These are phyloP conservation scores for Thielaviopsis euricoi DNA, from an alignment of 2,329 filamentous ascomycete species.

Conservation along the genomic window DNA sequence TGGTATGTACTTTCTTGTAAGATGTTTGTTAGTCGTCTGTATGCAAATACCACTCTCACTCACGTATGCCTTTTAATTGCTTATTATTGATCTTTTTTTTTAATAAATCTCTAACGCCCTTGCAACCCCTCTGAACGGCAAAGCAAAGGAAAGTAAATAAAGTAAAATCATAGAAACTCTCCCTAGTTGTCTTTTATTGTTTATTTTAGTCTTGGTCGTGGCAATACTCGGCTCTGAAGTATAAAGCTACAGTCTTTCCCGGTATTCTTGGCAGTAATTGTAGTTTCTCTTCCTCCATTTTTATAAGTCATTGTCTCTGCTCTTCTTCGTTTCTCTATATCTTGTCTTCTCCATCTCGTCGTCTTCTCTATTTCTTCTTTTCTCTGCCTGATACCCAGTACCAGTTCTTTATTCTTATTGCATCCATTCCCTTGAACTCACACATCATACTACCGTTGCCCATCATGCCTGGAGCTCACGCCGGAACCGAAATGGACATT, in stretches of 20 bases:
- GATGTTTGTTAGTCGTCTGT: background rate
- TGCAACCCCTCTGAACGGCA: background rate
- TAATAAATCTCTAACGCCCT: background rate
- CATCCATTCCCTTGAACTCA: background rate
- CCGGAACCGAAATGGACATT: constrained; percentile 46
- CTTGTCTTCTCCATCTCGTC: constrained; percentile 11
- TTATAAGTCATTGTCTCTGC: constrained; percentile 7
- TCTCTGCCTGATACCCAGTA: background rate
- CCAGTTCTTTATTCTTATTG: background rate
- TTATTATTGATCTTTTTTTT: background rate
- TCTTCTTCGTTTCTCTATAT: constrained; percentile 7
- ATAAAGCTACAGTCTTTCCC: background rate
- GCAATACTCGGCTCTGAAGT: background rate
- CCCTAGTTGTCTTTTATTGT: background rate
- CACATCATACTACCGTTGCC: background rate
- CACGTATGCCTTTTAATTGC: background rate
- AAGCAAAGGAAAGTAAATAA: background rate
- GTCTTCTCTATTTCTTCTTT: constrained; percentile 2
- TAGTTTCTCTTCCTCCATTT: constrained; percentile 10
- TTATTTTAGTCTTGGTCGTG: background rate
- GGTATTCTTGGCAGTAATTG: background rate
- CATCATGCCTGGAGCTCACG: constrained; percentile 10
- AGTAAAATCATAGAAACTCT: background rate
- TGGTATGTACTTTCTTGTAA: no score
- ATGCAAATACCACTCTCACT: background rate